Conservation (phyloP, 148 eudicot species). For the Amaranthus cruentus region DNA sequence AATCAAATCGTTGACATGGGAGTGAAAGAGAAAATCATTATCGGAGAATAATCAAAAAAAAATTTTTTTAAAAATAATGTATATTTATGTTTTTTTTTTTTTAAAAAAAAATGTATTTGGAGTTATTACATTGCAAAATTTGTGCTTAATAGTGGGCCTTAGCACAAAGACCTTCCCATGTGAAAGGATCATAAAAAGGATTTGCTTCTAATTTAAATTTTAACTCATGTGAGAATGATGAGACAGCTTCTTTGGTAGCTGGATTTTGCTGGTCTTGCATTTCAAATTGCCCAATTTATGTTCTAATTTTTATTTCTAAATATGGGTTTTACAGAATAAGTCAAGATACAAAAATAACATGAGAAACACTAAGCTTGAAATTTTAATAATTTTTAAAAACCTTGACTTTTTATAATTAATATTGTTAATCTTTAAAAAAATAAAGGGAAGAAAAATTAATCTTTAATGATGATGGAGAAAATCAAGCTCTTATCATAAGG, state of each 20-base stretch:
- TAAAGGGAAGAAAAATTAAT: no score
- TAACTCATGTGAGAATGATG: conserved; percentile 12
- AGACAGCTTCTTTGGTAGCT: conserved; percentile 17
- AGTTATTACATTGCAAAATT: conserved; percentile 3
- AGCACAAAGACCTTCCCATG: conserved; percentile 20
- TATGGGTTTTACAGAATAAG: neutral
- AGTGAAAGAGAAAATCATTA: no score
- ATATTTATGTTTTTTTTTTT: neutral
- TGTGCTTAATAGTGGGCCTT: conserved; percentile 8
- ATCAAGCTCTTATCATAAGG: no score
- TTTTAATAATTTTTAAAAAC: no score
- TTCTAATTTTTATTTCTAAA: neutral
- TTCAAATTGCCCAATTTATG: neutral
- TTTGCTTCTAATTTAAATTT: conserved; percentile 10
- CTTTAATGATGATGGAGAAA: no score
- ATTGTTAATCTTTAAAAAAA: no score
- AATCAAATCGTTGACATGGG: no score
- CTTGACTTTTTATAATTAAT: no score
- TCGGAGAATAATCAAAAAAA: no score
- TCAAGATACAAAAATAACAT: conserved; percentile 8
- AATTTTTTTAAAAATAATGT: no score
- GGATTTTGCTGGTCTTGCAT: conserved; percentile 20
- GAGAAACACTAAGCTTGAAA: conserved; percentile 12
- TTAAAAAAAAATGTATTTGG: neutral
- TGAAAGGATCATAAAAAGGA: conserved; percentile 27